Evolutionary conservation across 164 flowering plant genomes (phyloP).

Genomic region (Houttuynia cordata): DNA sequence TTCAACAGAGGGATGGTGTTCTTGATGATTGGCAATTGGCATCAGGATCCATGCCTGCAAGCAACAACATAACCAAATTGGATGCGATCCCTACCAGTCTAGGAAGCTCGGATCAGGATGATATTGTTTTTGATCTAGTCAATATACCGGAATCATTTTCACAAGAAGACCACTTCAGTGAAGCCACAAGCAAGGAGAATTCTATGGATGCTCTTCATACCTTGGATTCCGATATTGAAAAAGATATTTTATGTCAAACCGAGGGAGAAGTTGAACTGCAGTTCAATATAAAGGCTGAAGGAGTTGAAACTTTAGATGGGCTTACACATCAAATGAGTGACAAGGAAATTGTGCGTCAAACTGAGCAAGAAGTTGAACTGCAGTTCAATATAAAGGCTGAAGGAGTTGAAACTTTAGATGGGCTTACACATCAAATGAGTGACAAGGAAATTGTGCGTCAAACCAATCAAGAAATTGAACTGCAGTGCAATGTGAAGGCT

Average conservation of each 20-base stretch:
- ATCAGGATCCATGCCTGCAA: constrained; percentile 14
- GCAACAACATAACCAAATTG: constrained; percentile 11
- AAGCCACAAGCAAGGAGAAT: constrained; percentile 54
- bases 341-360: neutral
- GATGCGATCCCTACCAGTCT: constrained; percentile 13
- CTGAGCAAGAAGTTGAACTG: neutral
- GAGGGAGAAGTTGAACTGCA: constrained; percentile 30
- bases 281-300: constrained; percentile 12
- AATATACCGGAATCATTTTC: constrained; percentile 13
- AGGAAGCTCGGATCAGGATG: constrained; percentile 12
- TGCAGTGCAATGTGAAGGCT: neutral
- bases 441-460: neutral
- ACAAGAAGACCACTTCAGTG: constrained; percentile 28
- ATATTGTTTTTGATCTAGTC: constrained; percentile 15
- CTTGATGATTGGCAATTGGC: constrained; percentile 13
- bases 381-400: neutral
- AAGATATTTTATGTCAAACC: constrained; percentile 43
- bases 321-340: constrained; percentile 1
- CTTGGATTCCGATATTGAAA: constrained; percentile 78
- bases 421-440: too few relatives aligned
- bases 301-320: constrained; percentile 11
- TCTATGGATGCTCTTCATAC: constrained; percentile 69
- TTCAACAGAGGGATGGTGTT: constrained; percentile 5
- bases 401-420: neutral
- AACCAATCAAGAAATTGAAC: neutral